Evolutionary conservation across 345 rosid species (phyloP).

Genomic region (Syzygium grande): DNA sequence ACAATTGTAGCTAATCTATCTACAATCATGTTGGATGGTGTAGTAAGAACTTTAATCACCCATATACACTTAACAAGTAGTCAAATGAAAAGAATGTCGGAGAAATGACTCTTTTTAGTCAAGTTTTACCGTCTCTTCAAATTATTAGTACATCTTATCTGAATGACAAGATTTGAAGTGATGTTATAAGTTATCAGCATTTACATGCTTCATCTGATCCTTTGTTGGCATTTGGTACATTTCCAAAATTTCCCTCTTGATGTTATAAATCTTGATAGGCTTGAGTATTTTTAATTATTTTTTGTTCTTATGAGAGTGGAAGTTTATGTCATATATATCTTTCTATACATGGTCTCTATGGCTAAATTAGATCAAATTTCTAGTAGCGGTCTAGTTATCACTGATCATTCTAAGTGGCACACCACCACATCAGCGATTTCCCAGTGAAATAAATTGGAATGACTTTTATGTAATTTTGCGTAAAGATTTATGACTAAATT

Average conservation of each 20-base stretch:
- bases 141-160: not conserved
- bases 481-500: too few relatives aligned
- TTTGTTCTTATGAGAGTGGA: not conserved
- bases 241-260: not conserved
- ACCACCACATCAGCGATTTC: too few relatives aligned
- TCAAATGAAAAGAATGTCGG: not conserved
- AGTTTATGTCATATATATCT: not conserved
- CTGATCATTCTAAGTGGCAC: fast-evolving
- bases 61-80: not conserved
- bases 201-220: not conserved
- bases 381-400: not conserved
- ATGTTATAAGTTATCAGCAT: not conserved
- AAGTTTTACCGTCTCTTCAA: not conserved
- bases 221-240: not conserved
- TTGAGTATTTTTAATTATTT: not conserved
- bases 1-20: not conserved
- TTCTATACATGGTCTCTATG: not conserved
- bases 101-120: not conserved
- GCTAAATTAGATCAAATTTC: not conserved
- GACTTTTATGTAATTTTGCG: too few relatives aligned
- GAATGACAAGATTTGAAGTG: not conserved
- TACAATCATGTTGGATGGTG: not conserved
- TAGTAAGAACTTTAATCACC: not conserved
- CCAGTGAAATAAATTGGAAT: too few relatives aligned
- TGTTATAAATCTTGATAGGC: not conserved